These are phyloP conservation scores for Periconia macrospinosa DNA, from an alignment of 2,329 filamentous ascomycete genomes.

Conservation along the genomic window DNA sequence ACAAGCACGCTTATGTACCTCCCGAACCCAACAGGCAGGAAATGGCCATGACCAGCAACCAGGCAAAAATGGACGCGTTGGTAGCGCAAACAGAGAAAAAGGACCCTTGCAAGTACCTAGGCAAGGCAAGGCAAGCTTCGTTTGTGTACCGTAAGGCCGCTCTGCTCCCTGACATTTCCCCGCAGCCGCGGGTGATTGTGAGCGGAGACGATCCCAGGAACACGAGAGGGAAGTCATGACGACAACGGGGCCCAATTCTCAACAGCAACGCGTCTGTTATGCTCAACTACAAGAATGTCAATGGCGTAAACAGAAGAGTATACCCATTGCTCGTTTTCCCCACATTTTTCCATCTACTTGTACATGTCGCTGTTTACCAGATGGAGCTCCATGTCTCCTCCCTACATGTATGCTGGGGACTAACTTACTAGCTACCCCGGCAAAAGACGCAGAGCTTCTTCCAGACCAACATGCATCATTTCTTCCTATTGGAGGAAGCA, in stretches of 20 bases:
- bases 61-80: background rate
- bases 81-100: background rate
- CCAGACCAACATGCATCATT: background rate
- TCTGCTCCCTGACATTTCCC: constrained; percentile 3
- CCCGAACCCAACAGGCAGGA: background rate
- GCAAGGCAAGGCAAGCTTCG: too few species aligned
- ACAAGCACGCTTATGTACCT: background rate
- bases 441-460: background rate
- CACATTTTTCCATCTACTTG: too few species aligned
- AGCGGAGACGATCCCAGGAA: constrained; percentile 1
- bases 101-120: background rate
- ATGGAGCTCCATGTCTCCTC: too few species aligned
- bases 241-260: background rate
- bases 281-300: background rate
- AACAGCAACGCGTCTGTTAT: background rate
- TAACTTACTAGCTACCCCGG: background rate
- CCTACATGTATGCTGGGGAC: too few species aligned
- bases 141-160: background rate
- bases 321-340: too few species aligned
- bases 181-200: constrained; percentile 6
- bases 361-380: too few species aligned
- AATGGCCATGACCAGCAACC: background rate
- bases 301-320: background rate
- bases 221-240: background rate
- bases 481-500: constrained; percentile 10